Base-by-base conservation (phyloP, 1,284 basidiomycete genomes). In the Malassezia sp. region DNA sequence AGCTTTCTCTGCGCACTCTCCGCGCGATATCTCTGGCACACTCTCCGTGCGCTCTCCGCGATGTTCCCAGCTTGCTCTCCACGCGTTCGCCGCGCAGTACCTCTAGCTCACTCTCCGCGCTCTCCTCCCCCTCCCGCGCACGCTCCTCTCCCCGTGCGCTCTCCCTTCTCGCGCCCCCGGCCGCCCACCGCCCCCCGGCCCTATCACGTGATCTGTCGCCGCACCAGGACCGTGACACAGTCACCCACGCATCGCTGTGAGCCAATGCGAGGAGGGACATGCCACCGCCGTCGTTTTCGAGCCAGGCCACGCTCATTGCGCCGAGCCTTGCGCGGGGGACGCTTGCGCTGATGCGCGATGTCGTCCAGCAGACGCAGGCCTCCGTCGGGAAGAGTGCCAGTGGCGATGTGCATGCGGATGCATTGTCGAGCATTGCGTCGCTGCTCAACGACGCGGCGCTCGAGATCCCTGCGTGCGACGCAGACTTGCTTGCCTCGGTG, bases 271-370 rank as follows among this genome's bases (percentile, higher is more conserved):
- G n/a, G 31, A 7, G 10, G 21, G 32, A 11, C 41, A 49, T 49
- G 47, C 47, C 47, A 31, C 47, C 47, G 22, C 47, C 47, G 24
- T 43, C 41, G 23, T 49, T 49, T 22, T 38, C 47, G 26, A 43
- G 36, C 22, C 18, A 33, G 27, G 11, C 29, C 5, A 21, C 10
- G 2, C 18, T 42, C 11, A 18, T n/a, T 12, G 36, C 42, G 27
- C 23, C 39, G 12, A 38, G 34, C 36, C 36, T 42, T 5, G 27
- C 47, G 34, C 47, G 47, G 5, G 38, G 29, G 22, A 38, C 41
- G 14, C 20, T 34, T 9, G 15, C 9, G 3, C 30, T 44, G 14
- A 11, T 44, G 15, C 43, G 44, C 15, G 47, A 49, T 3, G 47
- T 35, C 18, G n/a, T 14, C 9, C 41, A 44, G 37, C 17, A 26